phyloP scores from a whole-genome alignment of 371 early-diverging fungal species.

The Rhizopus microsporus region DNA sequence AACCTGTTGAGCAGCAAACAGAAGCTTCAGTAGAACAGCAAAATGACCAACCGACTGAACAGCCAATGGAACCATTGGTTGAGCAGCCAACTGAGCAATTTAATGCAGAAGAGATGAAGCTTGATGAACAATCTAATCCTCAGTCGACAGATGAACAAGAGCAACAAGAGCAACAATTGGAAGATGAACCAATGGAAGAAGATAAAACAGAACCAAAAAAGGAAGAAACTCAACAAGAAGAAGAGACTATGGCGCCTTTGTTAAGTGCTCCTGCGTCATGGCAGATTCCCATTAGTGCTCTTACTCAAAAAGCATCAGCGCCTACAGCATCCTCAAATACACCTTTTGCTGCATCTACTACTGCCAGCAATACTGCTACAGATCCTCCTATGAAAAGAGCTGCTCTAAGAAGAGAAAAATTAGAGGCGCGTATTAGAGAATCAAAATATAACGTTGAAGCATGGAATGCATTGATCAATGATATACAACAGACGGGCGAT shows the following conservation, averaged over 20 bases:
- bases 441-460: slow-evolving; percentile 67
- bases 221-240: background rate
- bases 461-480: slow-evolving; percentile 67
- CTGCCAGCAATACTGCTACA: slow-evolving; percentile 1
- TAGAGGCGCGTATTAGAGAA: slow-evolving; percentile 55
- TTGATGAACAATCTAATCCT: background rate
- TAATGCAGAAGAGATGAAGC: background rate
- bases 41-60: background rate
- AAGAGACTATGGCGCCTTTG: slow-evolving; percentile 14
- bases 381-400: slow-evolving; percentile 28
- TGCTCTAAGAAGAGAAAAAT: slow-evolving; percentile 47
- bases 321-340: slow-evolving; percentile 12
- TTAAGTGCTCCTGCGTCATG: slow-evolving; percentile 54
- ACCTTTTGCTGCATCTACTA: background rate
- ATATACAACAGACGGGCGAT: slow-evolving; percentile 62
- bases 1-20: background rate
- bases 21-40: too few relatives aligned
- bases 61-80: background rate
- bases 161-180: background rate
- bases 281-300: slow-evolving; percentile 57
- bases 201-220: background rate
- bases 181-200: slow-evolving; percentile 4
- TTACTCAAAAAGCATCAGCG: slow-evolving; percentile 30
- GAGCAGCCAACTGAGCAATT: background rate
- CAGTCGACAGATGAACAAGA: slow-evolving; percentile 2